Evolutionary conservation across 345 rosid genomes (phyloP), one percentile per base, ranked within the genome.

Genomic region (Geranium brycei): DNA sequence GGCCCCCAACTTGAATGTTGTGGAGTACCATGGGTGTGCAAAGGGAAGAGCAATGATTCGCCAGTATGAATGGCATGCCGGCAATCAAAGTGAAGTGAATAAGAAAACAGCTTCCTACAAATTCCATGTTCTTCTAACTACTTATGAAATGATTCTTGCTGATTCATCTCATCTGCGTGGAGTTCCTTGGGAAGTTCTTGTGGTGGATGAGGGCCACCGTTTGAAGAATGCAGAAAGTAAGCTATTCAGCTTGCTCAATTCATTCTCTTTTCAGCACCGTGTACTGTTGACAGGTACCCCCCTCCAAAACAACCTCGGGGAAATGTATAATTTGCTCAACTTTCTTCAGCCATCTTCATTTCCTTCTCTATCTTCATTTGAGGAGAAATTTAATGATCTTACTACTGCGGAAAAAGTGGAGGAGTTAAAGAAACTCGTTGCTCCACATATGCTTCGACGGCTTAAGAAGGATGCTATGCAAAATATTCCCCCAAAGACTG

Each of bases 111-210:
- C 73, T 57, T 80, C 96, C 17, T 85, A 87, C 77, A 95, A 81
- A 66, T 95, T 88, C 68, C 83, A 95, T 79, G 99, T 95, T 76
- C 89, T 95, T 61, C 78, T 95, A 77, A 95, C 97, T 55, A 95
- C 99, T 67, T 95, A 91, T 72, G 99, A 95, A 82, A 95, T 95
- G 99, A 80, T 95, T 79, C 95, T 95, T 80, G 96, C 93, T 19
- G 99, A 95, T 74, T 82, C 93, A 53, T 84, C 93, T 68, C 84
- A 88, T 80, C 76, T 95, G 79, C 97, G 97, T 69, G 96, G 97
- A 69, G 91, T 91, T 81, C 99, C 96, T 4, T 95, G 99, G 99
- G 99, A 95, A 83, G 97, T 95, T 80, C 99, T 95, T 76, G 90
- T 95, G 74, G 99, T 95, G 80, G 99, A 95, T 70, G 99, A 95